Evolutionary conservation across 352 stramenopile genomes (phyloP), one percentile per base, ranked within the genome.

Genomic region (Plasmopara halstedii): DNA sequence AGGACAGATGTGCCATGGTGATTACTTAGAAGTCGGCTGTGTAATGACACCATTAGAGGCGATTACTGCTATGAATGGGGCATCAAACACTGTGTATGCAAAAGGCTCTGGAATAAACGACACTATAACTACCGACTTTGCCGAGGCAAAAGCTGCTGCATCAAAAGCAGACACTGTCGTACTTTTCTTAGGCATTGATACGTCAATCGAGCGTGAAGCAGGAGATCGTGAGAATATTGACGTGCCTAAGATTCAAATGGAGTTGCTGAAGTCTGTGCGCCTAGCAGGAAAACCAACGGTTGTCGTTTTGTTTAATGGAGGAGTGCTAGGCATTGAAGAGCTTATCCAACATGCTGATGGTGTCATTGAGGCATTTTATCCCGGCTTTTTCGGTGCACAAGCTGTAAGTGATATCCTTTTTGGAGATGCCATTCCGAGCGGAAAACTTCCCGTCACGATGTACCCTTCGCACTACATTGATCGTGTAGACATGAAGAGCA

Each of bases 301-400:
- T 43, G 73, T 89, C 14, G 77, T 97, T 20, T 59, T 98, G 1
- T 72, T 96, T 19, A 83, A 96, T 21, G 91, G 91, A 13, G 76
- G 88, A 4, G 70, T 95, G 18, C 41, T 97, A 4, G 83, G 77
- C 3, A 56, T 71, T 9, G 88, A 85, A 47, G 76, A 84, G 50
- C 66, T 89, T 23, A 70, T 87, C 39, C 37, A 80, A 15, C 58
- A 88, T 40, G 64, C 70, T 1, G 74, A 85, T 42, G 62, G 58
- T 5, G 50, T 96, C 4, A 25, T 95, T 2, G 76, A 90, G 39
- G 74, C 73, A 2, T 95, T 94, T 34, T 89, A 95, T 26, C 78
- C 79, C 0, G 87, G 87, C 11, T 82, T 92, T 53, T 84, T 74
- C 18, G 84, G 77, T n/a, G 78, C 79, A 0, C 66, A 78, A 40